These are phyloP conservation scores for Hymenoscyphus linearis DNA, from an alignment of 2,329 filamentous ascomycete species.

Conservation along the genomic window DNA sequence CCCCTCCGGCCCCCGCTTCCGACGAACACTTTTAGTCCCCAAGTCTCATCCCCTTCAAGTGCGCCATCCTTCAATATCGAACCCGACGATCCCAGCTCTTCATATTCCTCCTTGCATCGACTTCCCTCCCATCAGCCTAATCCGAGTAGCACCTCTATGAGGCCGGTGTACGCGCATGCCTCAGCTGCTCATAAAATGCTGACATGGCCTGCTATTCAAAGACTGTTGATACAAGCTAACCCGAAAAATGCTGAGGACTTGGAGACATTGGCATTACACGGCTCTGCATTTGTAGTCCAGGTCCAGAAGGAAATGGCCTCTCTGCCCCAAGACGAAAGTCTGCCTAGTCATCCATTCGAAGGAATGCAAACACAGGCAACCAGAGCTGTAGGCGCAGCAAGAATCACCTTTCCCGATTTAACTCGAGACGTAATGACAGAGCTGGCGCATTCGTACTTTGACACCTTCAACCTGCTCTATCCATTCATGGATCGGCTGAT, in stretches of 20 bases:
- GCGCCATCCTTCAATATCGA: slow-evolving; percentile 21
- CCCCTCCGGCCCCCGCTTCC: slow-evolving; percentile 14
- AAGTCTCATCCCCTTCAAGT: slow-evolving; percentile 25
- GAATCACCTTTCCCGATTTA: slow-evolving; percentile 33
- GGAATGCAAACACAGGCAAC: slow-evolving; percentile 31
- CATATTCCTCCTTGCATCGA: slow-evolving; percentile 15
- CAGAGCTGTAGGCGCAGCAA: slow-evolving; percentile 22
- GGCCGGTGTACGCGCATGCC: slow-evolving; percentile 25
- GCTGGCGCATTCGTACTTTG: slow-evolving; percentile 51
- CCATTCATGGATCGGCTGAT: slow-evolving; percentile 53
- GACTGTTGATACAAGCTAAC: slow-evolving; percentile 34
- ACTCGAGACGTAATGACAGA: slow-evolving; percentile 45
- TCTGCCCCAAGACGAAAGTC: slow-evolving; percentile 24
- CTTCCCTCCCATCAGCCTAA: slow-evolving; percentile 13
- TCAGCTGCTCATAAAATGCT: slow-evolving; percentile 47
- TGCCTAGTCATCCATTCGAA: slow-evolving; percentile 25
- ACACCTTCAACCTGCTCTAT: slow-evolving; percentile 53
- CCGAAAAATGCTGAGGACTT: slow-evolving; percentile 32
- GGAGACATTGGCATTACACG: slow-evolving; percentile 35
- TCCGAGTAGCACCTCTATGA: slow-evolving; percentile 14
- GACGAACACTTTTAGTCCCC: slow-evolving; percentile 17
- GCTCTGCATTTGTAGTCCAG: slow-evolving; percentile 34
- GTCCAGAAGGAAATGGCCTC: slow-evolving; percentile 23
- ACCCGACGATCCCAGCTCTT: slow-evolving; percentile 20
- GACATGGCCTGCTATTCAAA: slow-evolving; percentile 43